These are phyloP conservation scores for Suillus bovinus DNA, from an alignment of 768 basidiomycete genomes.

Conservation along the genomic window DNA sequence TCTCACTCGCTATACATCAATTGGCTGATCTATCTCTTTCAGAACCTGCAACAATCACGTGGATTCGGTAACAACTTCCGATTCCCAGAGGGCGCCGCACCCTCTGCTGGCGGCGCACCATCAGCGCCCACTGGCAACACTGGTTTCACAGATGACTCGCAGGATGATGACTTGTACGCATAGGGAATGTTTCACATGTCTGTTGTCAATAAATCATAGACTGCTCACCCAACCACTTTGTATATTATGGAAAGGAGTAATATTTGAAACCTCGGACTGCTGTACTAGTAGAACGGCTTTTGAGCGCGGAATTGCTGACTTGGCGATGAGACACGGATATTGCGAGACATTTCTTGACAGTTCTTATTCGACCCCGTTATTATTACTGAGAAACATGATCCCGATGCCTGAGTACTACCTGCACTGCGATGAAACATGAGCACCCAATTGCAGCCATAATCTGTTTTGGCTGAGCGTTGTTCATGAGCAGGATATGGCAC, in stretches of 20 bases:
- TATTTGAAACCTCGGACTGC: not conserved
- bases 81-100: conserved; percentile 82
- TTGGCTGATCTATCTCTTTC: conserved; percentile 15
- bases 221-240: not conserved
- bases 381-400: not conserved
- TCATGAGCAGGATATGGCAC: not conserved
- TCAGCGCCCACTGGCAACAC: conserved; percentile 60
- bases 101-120: conserved; percentile 34
- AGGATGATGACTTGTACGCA: conserved; percentile 92
- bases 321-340: conserved; percentile 8
- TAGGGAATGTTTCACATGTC: conserved; percentile 29
- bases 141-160: conserved; percentile 81
- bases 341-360: not conserved
- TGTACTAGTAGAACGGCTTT: not conserved
- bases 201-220: conserved; percentile 3
- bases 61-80: conserved; percentile 96
- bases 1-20: conserved; percentile 3
- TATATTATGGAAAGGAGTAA: conserved; percentile 8
- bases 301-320: conserved; percentile 5
- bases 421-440: conserved; percentile 28
- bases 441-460: conserved; percentile 26
- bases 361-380: not conserved
- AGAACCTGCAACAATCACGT: conserved; percentile 90
- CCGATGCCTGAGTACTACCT: conserved; percentile 20
- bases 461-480: conserved; percentile 10